Conservation (phyloP, 2,329 filamentous ascomycete species). For the Helicocarpus griseus region DNA sequence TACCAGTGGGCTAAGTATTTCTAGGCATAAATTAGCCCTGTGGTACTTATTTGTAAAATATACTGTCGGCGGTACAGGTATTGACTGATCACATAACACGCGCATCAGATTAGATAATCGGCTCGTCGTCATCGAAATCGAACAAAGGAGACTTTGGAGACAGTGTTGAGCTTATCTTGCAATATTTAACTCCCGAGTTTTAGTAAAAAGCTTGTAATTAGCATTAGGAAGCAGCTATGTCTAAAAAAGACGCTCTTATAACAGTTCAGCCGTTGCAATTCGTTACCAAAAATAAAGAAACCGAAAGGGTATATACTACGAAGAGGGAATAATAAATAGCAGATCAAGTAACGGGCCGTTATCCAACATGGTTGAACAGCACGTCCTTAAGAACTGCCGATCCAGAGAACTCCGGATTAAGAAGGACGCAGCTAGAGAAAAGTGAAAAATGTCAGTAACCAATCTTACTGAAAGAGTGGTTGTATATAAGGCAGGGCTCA, state of each 20-base stretch:
- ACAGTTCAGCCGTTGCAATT: too few relatives aligned
- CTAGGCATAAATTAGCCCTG: neutral
- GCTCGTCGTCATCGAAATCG: neutral
- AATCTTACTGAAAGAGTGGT: neutral
- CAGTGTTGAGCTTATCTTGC: too few relatives aligned
- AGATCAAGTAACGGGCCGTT: neutral
- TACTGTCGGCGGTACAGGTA: neutral
- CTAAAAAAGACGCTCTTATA: too few relatives aligned
- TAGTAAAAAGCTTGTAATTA: too few relatives aligned
- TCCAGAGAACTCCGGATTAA: constrained; percentile 88
- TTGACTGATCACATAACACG: neutral
- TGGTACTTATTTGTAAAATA: neutral
- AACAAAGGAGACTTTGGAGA: neutral
- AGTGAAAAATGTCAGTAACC: constrained; percentile 6
- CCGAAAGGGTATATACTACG: neutral
- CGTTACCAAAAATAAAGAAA: neutral
- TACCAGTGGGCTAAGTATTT: neutral
- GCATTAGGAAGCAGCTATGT: too few relatives aligned
- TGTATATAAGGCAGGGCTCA: constrained; percentile 37
- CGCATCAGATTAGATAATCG: neutral
- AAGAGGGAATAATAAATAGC: neutral
- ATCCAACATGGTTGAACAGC: constrained; percentile 46
- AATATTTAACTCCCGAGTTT: too few relatives aligned
- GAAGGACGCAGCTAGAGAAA: constrained; percentile 62
- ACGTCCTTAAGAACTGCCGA: constrained; percentile 90